A percentile compares a stretch with the other conserved stretches of the same genome.
These are phyloP conservation scores for Saposhnikovia divaricata DNA, from an alignment of 129 eudicot species.

Conservation along the genomic window DNA sequence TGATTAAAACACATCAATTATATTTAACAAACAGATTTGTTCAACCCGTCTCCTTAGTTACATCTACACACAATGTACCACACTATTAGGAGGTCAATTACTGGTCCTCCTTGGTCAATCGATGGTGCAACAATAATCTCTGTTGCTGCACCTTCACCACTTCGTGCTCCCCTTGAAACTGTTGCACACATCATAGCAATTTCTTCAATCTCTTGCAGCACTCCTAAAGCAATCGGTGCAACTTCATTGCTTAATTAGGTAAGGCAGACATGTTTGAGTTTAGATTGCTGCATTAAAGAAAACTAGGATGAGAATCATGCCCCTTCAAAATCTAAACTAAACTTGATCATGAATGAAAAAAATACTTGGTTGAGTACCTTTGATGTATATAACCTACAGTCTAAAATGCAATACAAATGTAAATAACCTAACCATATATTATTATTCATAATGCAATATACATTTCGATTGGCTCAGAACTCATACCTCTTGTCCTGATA, in stretches of 20 bases:
- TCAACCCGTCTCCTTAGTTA: background rate
- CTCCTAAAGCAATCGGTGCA: slow-evolving; percentile 38
- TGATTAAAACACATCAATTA: too few relatives aligned
- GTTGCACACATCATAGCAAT: slow-evolving; percentile 32
- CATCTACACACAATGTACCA: background rate
- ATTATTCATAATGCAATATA: too few relatives aligned
- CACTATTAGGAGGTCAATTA: background rate
- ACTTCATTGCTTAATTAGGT: slow-evolving; percentile 28
- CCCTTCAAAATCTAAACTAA: background rate
- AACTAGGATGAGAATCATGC: background rate
- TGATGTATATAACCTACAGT: too few relatives aligned
- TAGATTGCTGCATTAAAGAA: slow-evolving; percentile 54
- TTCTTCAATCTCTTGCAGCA: slow-evolving; percentile 46
- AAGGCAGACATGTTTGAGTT: slow-evolving; percentile 36
- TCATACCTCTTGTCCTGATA: too few relatives aligned
- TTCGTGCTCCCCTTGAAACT: background rate
- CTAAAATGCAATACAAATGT: too few relatives aligned
- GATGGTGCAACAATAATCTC: background rate
- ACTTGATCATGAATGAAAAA: too few relatives aligned
- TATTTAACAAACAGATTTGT: too few relatives aligned
- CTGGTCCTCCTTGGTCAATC: background rate
- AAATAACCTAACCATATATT: too few relatives aligned
- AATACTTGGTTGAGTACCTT: background rate
- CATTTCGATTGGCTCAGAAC: too few relatives aligned
- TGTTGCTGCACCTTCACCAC: background rate